Evolutionary conservation across 1,284 basidiomycete species (phyloP).

Genomic region (Microbotryum lychnidis-dioicae): DNA sequence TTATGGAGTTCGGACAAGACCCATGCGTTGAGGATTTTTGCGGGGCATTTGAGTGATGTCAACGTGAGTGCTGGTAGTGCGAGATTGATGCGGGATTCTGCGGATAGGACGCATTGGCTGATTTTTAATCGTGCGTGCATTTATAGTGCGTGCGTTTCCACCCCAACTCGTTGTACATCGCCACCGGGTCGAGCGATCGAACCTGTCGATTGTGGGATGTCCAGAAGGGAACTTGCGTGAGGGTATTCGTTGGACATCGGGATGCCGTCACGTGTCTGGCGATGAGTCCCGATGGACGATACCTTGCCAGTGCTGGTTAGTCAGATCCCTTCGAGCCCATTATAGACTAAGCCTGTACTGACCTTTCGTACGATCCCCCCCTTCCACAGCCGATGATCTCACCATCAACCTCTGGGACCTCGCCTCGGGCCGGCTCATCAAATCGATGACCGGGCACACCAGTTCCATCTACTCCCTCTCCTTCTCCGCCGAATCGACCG

Average conservation of each 20-base stretch:
- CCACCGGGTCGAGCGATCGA: slow-evolving; percentile 92
- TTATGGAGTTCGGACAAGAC: slow-evolving; percentile 93
- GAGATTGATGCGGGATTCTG: not conserved
- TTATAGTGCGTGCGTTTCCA: slow-evolving; percentile 86
- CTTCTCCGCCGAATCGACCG: slow-evolving; percentile 81
- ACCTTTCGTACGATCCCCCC: slow-evolving; percentile 7
- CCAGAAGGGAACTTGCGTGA: slow-evolving; percentile 85
- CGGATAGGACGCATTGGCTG: not conserved
- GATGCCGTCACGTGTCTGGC: slow-evolving; percentile 80
- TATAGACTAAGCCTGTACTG: not conserved
- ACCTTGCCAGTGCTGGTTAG: slow-evolving; percentile 80
- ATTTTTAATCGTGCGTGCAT: not conserved
- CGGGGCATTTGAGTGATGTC: slow-evolving; percentile 93
- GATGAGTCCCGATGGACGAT: slow-evolving; percentile 86
- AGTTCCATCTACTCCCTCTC: slow-evolving; percentile 80
- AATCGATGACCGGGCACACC: slow-evolving; percentile 93
- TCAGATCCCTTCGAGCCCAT: slow-evolving; percentile 18
- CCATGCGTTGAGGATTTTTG: slow-evolving; percentile 82
- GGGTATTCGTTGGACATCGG: slow-evolving; percentile 93
- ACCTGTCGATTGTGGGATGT: slow-evolving; percentile 97
- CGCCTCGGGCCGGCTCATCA: slow-evolving; percentile 81
- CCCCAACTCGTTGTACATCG: slow-evolving; percentile 93
- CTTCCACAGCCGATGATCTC: slow-evolving; percentile 66
- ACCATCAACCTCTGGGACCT: slow-evolving; percentile 95
- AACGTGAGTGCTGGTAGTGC: slow-evolving; percentile 58